Conservation (phyloP, 2,329 filamentous ascomycete genomes). For the Cercospora sp. region DNA sequence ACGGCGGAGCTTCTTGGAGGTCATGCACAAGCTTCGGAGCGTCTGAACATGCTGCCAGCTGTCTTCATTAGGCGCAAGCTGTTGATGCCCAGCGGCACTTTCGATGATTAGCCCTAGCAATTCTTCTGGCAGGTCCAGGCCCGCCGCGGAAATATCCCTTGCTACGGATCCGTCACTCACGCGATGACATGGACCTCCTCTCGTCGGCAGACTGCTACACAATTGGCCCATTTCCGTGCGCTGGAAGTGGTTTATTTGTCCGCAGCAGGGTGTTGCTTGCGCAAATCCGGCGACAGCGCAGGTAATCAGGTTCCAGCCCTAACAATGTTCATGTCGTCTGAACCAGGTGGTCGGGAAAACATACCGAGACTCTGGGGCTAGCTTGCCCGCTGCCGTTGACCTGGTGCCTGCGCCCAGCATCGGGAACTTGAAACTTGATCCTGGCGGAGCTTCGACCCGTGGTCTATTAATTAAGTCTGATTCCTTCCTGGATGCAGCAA, state of each 20-base stretch:
- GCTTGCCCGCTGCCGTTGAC: background rate
- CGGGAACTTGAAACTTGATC: background rate
- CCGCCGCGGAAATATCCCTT: background rate
- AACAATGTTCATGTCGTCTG: background rate
- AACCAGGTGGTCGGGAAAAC: background rate
- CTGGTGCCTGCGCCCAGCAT: background rate
- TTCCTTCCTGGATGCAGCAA: background rate
- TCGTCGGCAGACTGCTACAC: background rate
- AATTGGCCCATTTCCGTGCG: background rate
- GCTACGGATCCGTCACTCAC: background rate
- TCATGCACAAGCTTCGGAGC: constrained; percentile 7
- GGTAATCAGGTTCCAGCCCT: background rate
- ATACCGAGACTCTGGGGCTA: constrained; percentile 1
- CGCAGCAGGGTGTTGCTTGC: background rate
- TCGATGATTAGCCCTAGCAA: constrained; percentile 17
- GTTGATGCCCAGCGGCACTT: background rate
- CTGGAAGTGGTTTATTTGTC: background rate
- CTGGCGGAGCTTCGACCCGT: background rate
- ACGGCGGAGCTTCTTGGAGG: constrained; percentile 11
- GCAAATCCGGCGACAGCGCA: background rate
- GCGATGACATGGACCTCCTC: background rate
- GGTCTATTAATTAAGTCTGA: background rate
- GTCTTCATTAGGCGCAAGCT: background rate
- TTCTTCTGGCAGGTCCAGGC: constrained; percentile 15
- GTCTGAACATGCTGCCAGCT: background rate